Percentiles rank a stretch among this genome's conserved stretches.
phyloP scores from a whole-genome alignment of 1,139 yeast species.

The Williopsis jadinii region DNA sequence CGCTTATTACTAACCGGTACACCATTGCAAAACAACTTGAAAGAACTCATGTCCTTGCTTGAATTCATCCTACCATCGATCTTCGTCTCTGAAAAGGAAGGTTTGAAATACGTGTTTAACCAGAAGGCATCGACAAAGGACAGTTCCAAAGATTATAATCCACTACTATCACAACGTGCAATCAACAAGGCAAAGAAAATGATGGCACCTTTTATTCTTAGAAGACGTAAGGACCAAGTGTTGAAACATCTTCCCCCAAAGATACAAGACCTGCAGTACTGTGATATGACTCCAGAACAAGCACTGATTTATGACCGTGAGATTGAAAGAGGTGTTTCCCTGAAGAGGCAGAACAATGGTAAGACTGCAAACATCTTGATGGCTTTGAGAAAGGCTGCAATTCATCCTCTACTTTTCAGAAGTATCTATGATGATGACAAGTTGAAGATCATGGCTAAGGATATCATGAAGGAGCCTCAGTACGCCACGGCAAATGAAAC shows the following conservation, averaged over 20 bases:
- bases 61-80: conserved; percentile 85
- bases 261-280: conserved; percentile 51
- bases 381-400: conserved; percentile 66
- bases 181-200: conserved; percentile 88
- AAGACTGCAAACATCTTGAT: conserved; percentile 50
- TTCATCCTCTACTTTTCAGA: conserved; percentile 72
- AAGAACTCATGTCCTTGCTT: conserved; percentile 81
- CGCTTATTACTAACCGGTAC: conserved; percentile 90
- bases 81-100: conserved; percentile 77
- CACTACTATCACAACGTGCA: conserved; percentile 83
- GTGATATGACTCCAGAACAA: conserved; percentile 59
- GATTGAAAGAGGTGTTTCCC: conserved; percentile 40
- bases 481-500: conserved; percentile 68
- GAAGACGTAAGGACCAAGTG: conserved; percentile 91
- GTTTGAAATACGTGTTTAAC: conserved; percentile 72
- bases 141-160: conserved; percentile 50
- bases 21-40: conserved; percentile 87
- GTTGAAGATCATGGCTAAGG: conserved; percentile 62
- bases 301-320: conserved; percentile 51
- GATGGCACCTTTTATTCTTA: conserved; percentile 96
- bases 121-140: conserved; percentile 70
- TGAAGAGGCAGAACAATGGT: conserved; percentile 44
- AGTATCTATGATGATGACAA: conserved; percentile 45
- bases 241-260: conserved; percentile 82
- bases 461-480: conserved; percentile 73